These are phyloP conservation scores for Fusarium temperatum DNA, from an alignment of 2,329 filamentous ascomycete genomes.

Conservation along the genomic window DNA sequence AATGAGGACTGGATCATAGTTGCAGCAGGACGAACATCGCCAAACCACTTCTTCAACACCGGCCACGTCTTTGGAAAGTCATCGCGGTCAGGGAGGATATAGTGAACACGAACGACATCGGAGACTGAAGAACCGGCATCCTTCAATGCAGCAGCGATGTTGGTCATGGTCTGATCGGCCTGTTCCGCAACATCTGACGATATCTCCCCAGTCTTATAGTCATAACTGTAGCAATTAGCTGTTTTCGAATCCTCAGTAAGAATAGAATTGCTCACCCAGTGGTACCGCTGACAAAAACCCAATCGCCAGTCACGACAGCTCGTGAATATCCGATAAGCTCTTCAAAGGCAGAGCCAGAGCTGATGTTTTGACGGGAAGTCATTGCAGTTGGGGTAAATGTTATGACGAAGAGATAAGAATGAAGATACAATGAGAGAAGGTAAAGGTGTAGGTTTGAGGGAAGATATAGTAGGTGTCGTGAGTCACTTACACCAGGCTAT, in stretches of 20 bases:
- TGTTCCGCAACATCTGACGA: conserved; percentile 57
- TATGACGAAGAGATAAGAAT: neutral
- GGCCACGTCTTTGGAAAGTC: conserved; percentile 61
- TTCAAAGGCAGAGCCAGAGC: conserved; percentile 62
- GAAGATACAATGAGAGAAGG: neutral
- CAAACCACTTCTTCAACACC: conserved; percentile 60
- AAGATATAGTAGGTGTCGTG: neutral
- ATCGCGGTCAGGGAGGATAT: conserved; percentile 58
- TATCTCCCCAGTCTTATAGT: conserved; percentile 59
- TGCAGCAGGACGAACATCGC: conserved; percentile 59
- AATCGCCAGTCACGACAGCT: conserved; percentile 60
- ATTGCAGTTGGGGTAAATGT: neutral
- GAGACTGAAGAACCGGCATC: conserved; percentile 54
- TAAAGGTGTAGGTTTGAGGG: neutral
- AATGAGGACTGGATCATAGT: conserved; percentile 62
- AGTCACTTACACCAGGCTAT: conserved; percentile 21
- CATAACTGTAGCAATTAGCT: conserved; percentile 51
- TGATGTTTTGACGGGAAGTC: conserved; percentile 54
- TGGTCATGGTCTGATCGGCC: conserved; percentile 59
- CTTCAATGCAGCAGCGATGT: conserved; percentile 56
- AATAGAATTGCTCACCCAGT: conserved; percentile 53
- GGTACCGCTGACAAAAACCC: conserved; percentile 64
- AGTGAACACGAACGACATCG: conserved; percentile 62
- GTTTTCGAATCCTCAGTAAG: neutral
- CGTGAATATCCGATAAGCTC: conserved; percentile 63